Conservation (phyloP, 2,329 filamentous ascomycete species). For the Sporothrix brunneoviolacea region DNA sequence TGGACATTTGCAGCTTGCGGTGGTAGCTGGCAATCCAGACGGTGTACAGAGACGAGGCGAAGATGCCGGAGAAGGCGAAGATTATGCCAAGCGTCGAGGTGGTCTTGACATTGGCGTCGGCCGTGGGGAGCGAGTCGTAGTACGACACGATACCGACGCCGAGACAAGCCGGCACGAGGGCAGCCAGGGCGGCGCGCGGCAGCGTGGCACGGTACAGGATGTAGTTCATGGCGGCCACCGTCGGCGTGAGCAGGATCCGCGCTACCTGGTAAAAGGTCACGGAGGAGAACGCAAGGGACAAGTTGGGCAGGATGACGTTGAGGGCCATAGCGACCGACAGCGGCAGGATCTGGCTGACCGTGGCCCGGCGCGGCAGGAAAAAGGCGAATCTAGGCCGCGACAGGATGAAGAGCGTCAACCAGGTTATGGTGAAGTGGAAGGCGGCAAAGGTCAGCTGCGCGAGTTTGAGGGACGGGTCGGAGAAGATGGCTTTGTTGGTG, state of each 20-base stretch:
- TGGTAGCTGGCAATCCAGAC: slow-evolving; percentile 63
- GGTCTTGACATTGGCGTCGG: slow-evolving; percentile 43
- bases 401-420: slow-evolving; percentile 53
- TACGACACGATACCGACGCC: slow-evolving; percentile 63
- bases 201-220: slow-evolving; percentile 52
- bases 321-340: slow-evolving; percentile 61
- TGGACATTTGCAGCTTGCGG: slow-evolving; percentile 57
- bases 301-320: slow-evolving; percentile 63
- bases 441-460: slow-evolving; percentile 60
- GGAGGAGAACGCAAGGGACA: slow-evolving; percentile 60
- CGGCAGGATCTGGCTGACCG: slow-evolving; percentile 52
- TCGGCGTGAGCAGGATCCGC: slow-evolving; percentile 59
- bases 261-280: slow-evolving; percentile 67
- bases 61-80: slow-evolving; percentile 57
- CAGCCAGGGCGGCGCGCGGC: slow-evolving; percentile 45
- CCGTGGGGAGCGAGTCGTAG: slow-evolving; percentile 53
- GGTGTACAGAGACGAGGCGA: slow-evolving; percentile 61
- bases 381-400: slow-evolving; percentile 52
- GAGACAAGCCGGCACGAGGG: slow-evolving; percentile 54
- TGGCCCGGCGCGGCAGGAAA: slow-evolving; percentile 51
- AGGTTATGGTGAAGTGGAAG: slow-evolving; percentile 64
- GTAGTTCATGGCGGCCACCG: slow-evolving; percentile 59
- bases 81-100: slow-evolving; percentile 54
- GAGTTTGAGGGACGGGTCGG: slow-evolving; percentile 52
- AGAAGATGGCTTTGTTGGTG: slow-evolving; percentile 65